Conservation (phyloP, 2,329 filamentous ascomycete species). For the Penicillium expansum region DNA sequence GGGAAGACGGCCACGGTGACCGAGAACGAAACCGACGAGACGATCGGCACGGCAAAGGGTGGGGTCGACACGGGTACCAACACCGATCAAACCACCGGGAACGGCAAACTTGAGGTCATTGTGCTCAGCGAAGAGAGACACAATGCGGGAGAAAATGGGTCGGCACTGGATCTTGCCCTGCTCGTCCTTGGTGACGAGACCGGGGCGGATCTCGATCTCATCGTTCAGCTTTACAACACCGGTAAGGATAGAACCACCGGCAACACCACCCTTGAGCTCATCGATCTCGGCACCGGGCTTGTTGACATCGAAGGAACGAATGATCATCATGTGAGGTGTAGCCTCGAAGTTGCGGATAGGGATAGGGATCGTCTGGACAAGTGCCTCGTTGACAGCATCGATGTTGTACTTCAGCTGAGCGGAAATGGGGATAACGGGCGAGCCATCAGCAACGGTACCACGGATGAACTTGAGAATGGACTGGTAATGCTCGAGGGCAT, state of each 20-base stretch:
- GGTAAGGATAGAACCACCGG: slow-evolving; percentile 92
- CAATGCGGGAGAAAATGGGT: slow-evolving; percentile 92
- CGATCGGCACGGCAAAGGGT: slow-evolving; percentile 98
- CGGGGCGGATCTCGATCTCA: slow-evolving; percentile 98
- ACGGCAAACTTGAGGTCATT: slow-evolving; percentile 99
- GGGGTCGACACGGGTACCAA: slow-evolving; percentile 94
- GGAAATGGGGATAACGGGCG: slow-evolving; percentile 93
- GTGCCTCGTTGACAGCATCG: slow-evolving; percentile 93
- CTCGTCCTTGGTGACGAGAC: slow-evolving; percentile 94
- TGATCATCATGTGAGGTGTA: slow-evolving; percentile 97
- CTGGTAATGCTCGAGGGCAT: slow-evolving; percentile 88
- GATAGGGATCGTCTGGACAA: slow-evolving; percentile 92
- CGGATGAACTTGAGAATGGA: slow-evolving; percentile 98
- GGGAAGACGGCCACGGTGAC: slow-evolving; percentile 86
- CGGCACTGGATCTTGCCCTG: slow-evolving; percentile 93
- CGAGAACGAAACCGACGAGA: slow-evolving; percentile 95
- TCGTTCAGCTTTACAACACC: slow-evolving; percentile 96
- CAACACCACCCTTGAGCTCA: slow-evolving; percentile 96
- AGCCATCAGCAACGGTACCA: slow-evolving; percentile 91
- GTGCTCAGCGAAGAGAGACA: slow-evolving; percentile 93
- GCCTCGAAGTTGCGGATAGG: slow-evolving; percentile 86
- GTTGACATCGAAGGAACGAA: slow-evolving; percentile 99
- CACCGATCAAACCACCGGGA: slow-evolving; percentile 95
- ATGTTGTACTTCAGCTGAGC: slow-evolving; percentile 99
- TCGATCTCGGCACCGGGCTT: slow-evolving; percentile 99